Conservation (phyloP, 2,329 filamentous ascomycete species). For the Xylariaceae sp. region DNA sequence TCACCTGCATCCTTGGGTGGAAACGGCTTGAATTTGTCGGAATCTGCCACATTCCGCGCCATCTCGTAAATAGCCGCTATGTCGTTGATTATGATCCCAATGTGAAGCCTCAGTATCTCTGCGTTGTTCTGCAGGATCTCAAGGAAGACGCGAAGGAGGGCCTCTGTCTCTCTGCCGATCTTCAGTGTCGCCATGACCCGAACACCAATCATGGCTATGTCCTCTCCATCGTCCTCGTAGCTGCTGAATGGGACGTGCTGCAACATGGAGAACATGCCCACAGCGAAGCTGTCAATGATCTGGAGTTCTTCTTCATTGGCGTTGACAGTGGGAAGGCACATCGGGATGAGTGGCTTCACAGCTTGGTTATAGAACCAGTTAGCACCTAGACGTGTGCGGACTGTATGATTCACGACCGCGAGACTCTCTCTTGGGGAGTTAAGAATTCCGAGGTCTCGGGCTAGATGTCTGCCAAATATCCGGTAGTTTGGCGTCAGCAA, state of each 20-base stretch:
- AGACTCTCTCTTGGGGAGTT: constrained; percentile 27
- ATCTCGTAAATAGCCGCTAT: constrained; percentile 36
- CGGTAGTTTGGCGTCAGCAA: constrained; percentile 12
- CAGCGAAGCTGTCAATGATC: constrained; percentile 36
- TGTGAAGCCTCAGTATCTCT: constrained; percentile 43
- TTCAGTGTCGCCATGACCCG: constrained; percentile 41
- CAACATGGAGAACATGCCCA: constrained; percentile 46
- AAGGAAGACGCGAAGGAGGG: constrained; percentile 46
- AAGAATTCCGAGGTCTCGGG: constrained; percentile 25
- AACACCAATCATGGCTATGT: constrained; percentile 47
- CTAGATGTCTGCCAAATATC: constrained; percentile 24
- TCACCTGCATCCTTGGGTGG: not conserved
- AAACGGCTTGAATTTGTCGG: constrained; percentile 7
- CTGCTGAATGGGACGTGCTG: constrained; percentile 47
- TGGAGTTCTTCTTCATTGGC: too few species aligned
- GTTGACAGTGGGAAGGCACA: too few species aligned
- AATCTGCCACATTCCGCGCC: constrained; percentile 21
- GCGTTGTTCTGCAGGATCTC: constrained; percentile 45
- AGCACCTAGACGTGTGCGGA: constrained; percentile 22
- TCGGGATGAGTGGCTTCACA: constrained; percentile 33
- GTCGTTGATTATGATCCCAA: constrained; percentile 46
- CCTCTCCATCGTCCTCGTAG: constrained; percentile 48
- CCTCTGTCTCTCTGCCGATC: constrained; percentile 41
- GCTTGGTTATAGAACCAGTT: constrained; percentile 27
- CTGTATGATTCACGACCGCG: constrained; percentile 24